Percentiles rank a stretch among this genome's conserved stretches.
Evolutionary conservation across 1,284 basidiomycete species (phyloP).

Genomic region (Malassezia brasiliensis): DNA sequence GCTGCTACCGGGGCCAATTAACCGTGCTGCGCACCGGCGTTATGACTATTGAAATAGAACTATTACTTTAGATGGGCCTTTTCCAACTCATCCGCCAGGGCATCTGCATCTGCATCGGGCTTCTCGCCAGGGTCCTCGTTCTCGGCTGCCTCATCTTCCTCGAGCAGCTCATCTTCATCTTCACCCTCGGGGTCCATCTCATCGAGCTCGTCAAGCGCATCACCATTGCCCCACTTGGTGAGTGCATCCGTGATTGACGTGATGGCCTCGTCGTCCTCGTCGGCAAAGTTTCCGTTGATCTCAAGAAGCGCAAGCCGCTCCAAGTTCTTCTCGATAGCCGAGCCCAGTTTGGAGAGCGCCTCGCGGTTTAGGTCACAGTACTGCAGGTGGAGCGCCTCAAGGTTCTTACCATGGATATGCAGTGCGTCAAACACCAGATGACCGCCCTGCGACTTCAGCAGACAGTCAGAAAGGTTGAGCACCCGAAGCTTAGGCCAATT

Average conservation of each 20-base stretch:
- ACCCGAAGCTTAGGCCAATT: conserved; percentile 63
- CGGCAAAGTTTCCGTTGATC: conserved; percentile 47
- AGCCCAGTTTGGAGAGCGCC: conserved; percentile 29
- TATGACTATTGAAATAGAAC: conserved; percentile 5
- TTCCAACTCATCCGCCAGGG: conserved; percentile 25
- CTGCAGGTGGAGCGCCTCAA: conserved; percentile 37
- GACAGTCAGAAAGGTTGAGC: conserved; percentile 85
- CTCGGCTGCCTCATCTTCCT: conserved; percentile 23
- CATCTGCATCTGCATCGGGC: conserved; percentile 24
- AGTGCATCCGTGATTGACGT: conserved; percentile 33
- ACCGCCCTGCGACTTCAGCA: conserved; percentile 59
- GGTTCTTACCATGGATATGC: conserved; percentile 25
- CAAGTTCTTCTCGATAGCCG: conserved; percentile 29
- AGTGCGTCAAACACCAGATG: conserved; percentile 32
- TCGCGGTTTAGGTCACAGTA: conserved; percentile 43
- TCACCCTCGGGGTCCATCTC: conserved; percentile 47
- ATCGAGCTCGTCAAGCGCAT: conserved; percentile 38
- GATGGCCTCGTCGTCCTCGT: conserved; percentile 45
- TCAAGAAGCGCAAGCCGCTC: conserved; percentile 30
- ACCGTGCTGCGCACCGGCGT: not conserved
- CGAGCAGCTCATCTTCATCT: conserved; percentile 32
- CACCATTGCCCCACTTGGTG: conserved; percentile 31
- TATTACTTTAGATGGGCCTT: conserved; percentile 17
- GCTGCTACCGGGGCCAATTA: not conserved
- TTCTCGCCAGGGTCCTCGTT: conserved; percentile 14